Conservation (phyloP, 257 asterid genomes). For the Nicotiana sylvestris region DNA sequence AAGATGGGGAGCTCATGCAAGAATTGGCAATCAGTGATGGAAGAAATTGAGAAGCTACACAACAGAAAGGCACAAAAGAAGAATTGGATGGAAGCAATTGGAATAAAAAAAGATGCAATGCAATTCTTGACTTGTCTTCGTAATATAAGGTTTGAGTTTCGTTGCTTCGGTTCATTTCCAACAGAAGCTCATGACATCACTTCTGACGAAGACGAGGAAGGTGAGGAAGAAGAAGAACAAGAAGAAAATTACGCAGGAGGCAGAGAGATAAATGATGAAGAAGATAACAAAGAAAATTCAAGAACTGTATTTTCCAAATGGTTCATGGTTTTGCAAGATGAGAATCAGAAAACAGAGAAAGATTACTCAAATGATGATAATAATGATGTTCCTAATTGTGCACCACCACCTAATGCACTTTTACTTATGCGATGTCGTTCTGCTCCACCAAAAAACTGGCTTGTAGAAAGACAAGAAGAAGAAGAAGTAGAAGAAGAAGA, state of each 20-base stretch:
- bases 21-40: conserved; percentile 93
- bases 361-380: neutral
- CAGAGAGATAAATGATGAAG: conserved; percentile 6
- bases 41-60: conserved; percentile 81
- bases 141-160: conserved; percentile 61
- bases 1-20: conserved; percentile 40
- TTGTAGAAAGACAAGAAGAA: conserved; percentile 40
- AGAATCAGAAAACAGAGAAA: conserved; percentile 28
- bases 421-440: conserved; percentile 86
- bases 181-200: conserved; percentile 40
- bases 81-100: conserved; percentile 63
- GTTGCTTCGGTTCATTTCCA: conserved; percentile 71
- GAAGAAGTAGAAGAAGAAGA: neutral
- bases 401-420: conserved; percentile 65
- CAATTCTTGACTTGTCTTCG: conserved; percentile 74
- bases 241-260: neutral
- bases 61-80: conserved; percentile 35
- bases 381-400: conserved; percentile 12
- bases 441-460: conserved; percentile 82
- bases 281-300: conserved; percentile 30
- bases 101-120: conserved; percentile 75
- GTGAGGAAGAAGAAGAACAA: conserved; percentile 17
- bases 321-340: conserved; percentile 70
- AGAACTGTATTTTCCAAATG: conserved; percentile 68
- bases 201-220: conserved; percentile 64